phyloP scores from a whole-genome alignment of 768 basidiomycete species.

The Agaricus blazei region DNA sequence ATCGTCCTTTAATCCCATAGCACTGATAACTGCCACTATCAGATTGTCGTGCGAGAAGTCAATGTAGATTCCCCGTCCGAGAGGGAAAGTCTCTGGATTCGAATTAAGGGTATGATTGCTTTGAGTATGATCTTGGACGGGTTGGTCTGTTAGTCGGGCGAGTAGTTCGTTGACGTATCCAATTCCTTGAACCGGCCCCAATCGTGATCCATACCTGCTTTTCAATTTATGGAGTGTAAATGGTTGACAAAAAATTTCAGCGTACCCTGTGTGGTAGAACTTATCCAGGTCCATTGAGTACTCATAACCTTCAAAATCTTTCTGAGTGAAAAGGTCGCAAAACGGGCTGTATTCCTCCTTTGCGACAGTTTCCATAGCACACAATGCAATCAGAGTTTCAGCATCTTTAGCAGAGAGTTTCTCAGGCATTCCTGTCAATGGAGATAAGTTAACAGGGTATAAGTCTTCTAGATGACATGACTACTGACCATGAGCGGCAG shows the following conservation, averaged over 20 bases:
- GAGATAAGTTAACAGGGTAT: neutral
- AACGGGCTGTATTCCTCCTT: slow-evolving; percentile 51
- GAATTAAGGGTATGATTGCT: slow-evolving; percentile 71
- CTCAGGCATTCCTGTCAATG: slow-evolving; percentile 23
- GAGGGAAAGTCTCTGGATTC: slow-evolving; percentile 64
- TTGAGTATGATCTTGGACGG: slow-evolving; percentile 65
- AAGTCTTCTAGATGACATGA: neutral
- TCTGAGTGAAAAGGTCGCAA: slow-evolving; percentile 61
- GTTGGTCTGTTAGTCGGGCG: slow-evolving; percentile 62
- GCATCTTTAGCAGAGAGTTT: slow-evolving; percentile 51
- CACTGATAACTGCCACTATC: slow-evolving; percentile 74
- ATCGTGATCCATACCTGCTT: slow-evolving; percentile 54
- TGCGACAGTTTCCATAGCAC: slow-evolving; percentile 76
- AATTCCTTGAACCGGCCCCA: slow-evolving; percentile 78
- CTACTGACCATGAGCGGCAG: slow-evolving; percentile 44
- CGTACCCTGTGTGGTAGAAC: slow-evolving; percentile 73
- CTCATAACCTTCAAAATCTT: slow-evolving; percentile 65
- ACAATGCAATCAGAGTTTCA: slow-evolving; percentile 61
- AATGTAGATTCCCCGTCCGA: slow-evolving; percentile 57
- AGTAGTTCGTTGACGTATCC: slow-evolving; percentile 87
- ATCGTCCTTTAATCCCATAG: slow-evolving; percentile 43
- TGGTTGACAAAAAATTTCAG: neutral
- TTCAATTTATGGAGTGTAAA: too few species aligned
- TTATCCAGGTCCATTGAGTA: slow-evolving; percentile 72
- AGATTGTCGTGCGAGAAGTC: slow-evolving; percentile 88